A percentile compares a stretch with the other conserved stretches of the same genome.
phyloP scores from a whole-genome alignment of 1,139 yeast genomes.

The Candida buenavistaensis region DNA sequence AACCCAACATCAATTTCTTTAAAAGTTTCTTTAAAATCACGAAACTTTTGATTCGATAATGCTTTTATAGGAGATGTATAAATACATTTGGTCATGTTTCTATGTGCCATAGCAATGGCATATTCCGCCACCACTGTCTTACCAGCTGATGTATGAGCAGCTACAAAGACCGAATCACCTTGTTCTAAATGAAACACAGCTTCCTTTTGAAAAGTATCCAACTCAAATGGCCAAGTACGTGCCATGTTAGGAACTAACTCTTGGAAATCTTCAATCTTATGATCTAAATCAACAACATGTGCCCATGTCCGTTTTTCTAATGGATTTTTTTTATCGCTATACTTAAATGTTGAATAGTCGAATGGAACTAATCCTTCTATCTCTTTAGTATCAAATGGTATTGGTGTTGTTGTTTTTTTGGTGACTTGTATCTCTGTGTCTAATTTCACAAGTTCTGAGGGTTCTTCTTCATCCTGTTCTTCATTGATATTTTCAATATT shows the following conservation, averaged over 20 bases:
- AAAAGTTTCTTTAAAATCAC: constrained; percentile 85
- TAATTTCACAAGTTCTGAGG: constrained; percentile 14
- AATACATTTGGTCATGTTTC: constrained; percentile 89
- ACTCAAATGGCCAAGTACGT: constrained; percentile 86
- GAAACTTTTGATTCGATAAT: constrained; percentile 86
- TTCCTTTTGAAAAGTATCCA: constrained; percentile 95
- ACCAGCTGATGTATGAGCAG: constrained; percentile 97
- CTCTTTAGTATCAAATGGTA: constrained; percentile 41
- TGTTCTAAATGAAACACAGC: constrained; percentile 95
- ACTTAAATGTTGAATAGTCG: constrained; percentile 39
- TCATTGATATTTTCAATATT: constrained; percentile 18
- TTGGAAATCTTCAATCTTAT: constrained; percentile 75
- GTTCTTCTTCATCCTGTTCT: constrained; percentile 22
- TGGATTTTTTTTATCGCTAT: constrained; percentile 24
- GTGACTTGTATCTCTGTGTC: constrained; percentile 2
- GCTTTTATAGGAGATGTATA: constrained; percentile 95
- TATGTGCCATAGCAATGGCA: constrained; percentile 88
- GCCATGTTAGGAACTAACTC: constrained; percentile 94
- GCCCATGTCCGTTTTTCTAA: constrained; percentile 78
- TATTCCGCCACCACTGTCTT: constrained; percentile 92
- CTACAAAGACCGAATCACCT: constrained; percentile 96
- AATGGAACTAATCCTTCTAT: constrained; percentile 80
- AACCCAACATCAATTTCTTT: constrained; percentile 85
- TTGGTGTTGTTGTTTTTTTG: constrained; percentile 1
- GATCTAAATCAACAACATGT: constrained; percentile 86